These are phyloP conservation scores for Marsdenia floribunda DNA, from an alignment of 257 asterid genomes.

Conservation along the genomic window DNA sequence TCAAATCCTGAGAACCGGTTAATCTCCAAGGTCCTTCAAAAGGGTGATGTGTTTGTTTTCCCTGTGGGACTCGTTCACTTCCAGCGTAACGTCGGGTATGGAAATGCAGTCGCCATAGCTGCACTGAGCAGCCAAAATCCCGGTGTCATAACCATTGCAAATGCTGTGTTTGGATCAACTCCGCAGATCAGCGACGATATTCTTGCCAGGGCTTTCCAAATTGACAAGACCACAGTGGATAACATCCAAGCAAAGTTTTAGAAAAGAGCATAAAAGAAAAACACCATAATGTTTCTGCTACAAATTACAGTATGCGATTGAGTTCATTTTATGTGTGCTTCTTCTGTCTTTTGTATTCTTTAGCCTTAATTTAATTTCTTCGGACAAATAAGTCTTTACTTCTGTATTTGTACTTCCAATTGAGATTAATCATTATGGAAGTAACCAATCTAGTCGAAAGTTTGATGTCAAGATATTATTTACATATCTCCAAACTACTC, in stretches of 20 bases:
- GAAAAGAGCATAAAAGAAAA: too few relatives aligned
- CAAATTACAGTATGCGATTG: too few relatives aligned
- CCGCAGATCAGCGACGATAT: constrained; percentile 7
- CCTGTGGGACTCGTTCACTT: constrained; percentile 20
- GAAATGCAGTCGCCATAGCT: constrained; percentile 18
- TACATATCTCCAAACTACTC: too few relatives aligned
- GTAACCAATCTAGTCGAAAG: too few relatives aligned
- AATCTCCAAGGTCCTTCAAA: constrained; percentile 11
- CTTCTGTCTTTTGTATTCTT: too few relatives aligned
- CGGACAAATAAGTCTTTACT: too few relatives aligned
- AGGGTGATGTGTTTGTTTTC: constrained; percentile 18
- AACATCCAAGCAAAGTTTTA: constrained; percentile 7
- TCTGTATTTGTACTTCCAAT: too few relatives aligned
- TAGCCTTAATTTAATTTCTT: not conserved
- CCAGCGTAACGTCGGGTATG: constrained; percentile 11
- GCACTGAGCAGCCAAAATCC: constrained; percentile 22
- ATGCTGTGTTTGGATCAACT: constrained; percentile 15
- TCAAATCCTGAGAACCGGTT: constrained; percentile 16
- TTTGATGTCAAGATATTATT: too few relatives aligned
- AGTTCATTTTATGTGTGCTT: too few relatives aligned
- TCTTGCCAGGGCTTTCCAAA: constrained; percentile 20
- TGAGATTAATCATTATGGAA: too few relatives aligned
- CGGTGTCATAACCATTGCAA: constrained; percentile 3
- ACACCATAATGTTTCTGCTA: too few relatives aligned
- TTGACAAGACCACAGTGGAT: not conserved